Evolutionary conservation across 192 early-diverging fungal species (phyloP), one percentile per base, ranked within the genome.

Genomic region (Coemansia sp.): DNA sequence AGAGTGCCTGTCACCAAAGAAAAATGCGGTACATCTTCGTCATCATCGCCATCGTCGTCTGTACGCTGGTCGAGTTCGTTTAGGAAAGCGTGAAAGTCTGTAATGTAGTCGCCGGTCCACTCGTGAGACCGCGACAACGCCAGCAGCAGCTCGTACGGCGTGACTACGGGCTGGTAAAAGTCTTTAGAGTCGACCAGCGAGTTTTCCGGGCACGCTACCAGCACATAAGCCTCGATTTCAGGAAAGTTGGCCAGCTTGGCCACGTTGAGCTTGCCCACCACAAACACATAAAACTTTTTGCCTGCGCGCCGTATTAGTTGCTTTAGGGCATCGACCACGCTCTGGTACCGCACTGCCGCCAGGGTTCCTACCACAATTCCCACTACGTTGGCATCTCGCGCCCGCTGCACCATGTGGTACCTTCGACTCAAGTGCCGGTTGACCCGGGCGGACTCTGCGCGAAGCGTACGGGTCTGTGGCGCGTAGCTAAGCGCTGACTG

Each of bases 211-310:
- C 96, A 99, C 7, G 93, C 92, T 5, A 97, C 91, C 27, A 96
- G 81, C 4, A 95, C 92, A 72, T 92, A 97, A 15, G 85, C 87
- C 62, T 99, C 90, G 53, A 98, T 92, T 75, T 99, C 97, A 67
- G 92, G 85, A 64, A 99, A 98, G 58, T 99, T 99, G 32, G 91
- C 96, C 73, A 99, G 88, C 73, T 99, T 99, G 54, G 93, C 91
- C 1, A 94, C 91, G 61, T 93, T 95, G 11, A 95, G 88, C 63
- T 98, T 97, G 48, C 97, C 97, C 67, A 99, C 92, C 2, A 91
- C 88, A 62, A 95, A 89, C 21, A 93, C 72, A 65, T 97, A 94
- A 8, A 85, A 84, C 70, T 96, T 96, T 63, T 90, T 92, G 17
- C 90, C 89, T 32, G 84, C 83, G 2, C 78, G 66, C 8, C 76